Base-by-base conservation (phyloP, 2,329 filamentous ascomycete genomes). In the Rhynchosporium graminicola region DNA sequence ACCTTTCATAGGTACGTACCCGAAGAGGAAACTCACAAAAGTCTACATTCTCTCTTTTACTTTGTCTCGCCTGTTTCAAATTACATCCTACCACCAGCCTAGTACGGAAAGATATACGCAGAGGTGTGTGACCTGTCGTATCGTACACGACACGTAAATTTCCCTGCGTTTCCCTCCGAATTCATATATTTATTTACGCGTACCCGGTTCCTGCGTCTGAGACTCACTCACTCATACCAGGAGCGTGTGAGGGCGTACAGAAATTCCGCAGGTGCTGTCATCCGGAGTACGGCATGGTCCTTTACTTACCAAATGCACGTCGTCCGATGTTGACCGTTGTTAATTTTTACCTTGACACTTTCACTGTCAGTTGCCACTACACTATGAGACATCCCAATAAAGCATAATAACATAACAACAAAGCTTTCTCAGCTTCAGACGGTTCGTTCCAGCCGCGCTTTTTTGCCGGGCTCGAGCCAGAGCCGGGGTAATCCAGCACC, bases 371-470 rank as follows among this genome's bases (percentile, higher is more conserved):
- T 20, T 20, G 20, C 20, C 20, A 20, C 20, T 20, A 20, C 20
- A 20, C 20, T 20, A 20, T 20, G 20, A 20, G 20, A 20, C 20
- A 20, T 20, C 20, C 20, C 20, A 20, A 20, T 1, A 20, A 20
- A 20, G 20, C 20, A 20, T 20, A 20, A 20, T 20, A 20, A 20
- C 28, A 50, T 36, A 36, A 36, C 9, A 36, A 36, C 33, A 36
- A 36, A 36, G 9, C 33, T 36, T 10, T 36, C 20, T 36, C 33
- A 36, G 33, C 33, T 36, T 36, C 33, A 10, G 1, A 36, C 40
- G 42, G 45, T n/a, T 45, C 54, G 40, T 26, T 31, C 38, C 54
- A 57, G 54, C 40, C 54, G 54, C 43, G 40, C 54, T 46, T 31
- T 43, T 43, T 46, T 26, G 43, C 20, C 20, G 20, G 20, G 20